These are phyloP conservation scores for Globisporangium perplexum DNA, from an alignment of 352 stramenopile species.

Conservation along the genomic window DNA sequence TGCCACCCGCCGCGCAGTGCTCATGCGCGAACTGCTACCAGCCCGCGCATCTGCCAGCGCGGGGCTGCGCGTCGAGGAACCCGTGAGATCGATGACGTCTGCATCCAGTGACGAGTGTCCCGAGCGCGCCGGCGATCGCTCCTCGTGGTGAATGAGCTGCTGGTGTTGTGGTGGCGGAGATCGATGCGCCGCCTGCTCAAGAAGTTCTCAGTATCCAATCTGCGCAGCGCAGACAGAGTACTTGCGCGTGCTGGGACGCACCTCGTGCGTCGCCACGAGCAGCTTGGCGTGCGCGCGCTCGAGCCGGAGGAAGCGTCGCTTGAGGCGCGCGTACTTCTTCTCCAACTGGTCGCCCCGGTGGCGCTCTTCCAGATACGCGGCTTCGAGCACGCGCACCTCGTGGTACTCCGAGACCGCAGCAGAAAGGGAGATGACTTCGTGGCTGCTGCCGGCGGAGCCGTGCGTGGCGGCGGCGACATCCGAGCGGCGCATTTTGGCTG, in stretches of 20 bases:
- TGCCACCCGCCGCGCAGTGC: background rate
- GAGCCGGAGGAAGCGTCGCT: constrained; percentile 56
- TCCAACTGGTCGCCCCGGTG: constrained; percentile 45
- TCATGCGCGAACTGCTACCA: background rate
- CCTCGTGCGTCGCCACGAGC: constrained; percentile 16
- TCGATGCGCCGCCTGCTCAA: background rate
- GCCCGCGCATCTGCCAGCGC: background rate
- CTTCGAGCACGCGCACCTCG: constrained; percentile 34
- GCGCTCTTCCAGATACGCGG: constrained; percentile 38
- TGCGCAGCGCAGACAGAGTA: background rate
- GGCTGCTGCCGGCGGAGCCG: background rate
- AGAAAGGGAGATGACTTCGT: background rate
- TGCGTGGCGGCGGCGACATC: no score
- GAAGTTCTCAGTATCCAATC: background rate
- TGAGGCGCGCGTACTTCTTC: constrained; percentile 69
- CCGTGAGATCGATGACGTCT: constrained; percentile 60
- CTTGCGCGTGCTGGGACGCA: constrained; percentile 1
- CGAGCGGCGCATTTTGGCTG: background rate
- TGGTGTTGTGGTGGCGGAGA: background rate
- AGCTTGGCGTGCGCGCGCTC: constrained; percentile 44
- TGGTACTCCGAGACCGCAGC: constrained; percentile 12
- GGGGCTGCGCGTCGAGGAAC: constrained; percentile 18
- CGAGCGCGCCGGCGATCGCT: background rate
- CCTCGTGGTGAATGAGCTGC: background rate
- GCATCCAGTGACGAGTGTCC: constrained; percentile 10